phyloP scores from a whole-genome alignment of 768 basidiomycete species.

The Agaricus sinodeliciosus region DNA sequence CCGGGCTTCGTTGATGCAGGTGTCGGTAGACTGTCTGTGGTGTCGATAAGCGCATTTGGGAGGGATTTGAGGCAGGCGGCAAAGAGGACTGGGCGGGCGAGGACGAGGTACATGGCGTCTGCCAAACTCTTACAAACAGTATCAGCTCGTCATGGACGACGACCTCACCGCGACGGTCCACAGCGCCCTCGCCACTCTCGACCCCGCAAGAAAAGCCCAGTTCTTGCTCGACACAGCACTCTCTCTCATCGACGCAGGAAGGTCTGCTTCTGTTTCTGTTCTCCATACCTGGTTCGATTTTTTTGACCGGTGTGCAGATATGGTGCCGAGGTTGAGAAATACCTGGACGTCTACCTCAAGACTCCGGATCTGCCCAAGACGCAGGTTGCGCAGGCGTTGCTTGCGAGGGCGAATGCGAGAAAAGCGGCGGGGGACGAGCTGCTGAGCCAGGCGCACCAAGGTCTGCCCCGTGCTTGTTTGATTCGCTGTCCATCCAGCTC shows the following conservation, averaged over 20 bases:
- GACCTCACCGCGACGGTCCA: slow-evolving; percentile 46
- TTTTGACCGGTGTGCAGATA: slow-evolving; percentile 32
- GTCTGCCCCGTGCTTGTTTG: slow-evolving; percentile 21
- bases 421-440: slow-evolving; percentile 48
- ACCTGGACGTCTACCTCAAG: slow-evolving; percentile 57
- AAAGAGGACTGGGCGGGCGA: not conserved
- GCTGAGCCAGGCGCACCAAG: slow-evolving; percentile 53
- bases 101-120: not conserved
- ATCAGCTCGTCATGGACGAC: slow-evolving; percentile 24
- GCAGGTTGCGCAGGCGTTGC: slow-evolving; percentile 46
- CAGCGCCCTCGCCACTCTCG: slow-evolving; percentile 40
- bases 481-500: not conserved
- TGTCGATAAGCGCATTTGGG: not conserved
- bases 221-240: slow-evolving; percentile 45
- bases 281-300: not conserved
- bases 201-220: slow-evolving; percentile 37
- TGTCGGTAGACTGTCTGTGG: not conserved
- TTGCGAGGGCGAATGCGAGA: slow-evolving; percentile 55
- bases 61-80: slow-evolving; percentile 1
- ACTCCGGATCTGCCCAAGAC: slow-evolving; percentile 49
- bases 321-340: slow-evolving; percentile 57
- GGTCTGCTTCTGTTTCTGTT: slow-evolving; percentile 26
- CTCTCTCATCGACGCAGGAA: slow-evolving; percentile 41
- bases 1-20: not conserved
- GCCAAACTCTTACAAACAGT: not conserved